Percentiles rank a stretch among this genome's conserved stretches.
These are phyloP conservation scores for Hanseniaspora guilliermondii DNA, from an alignment of 805 yeast genomes.

Conservation along the genomic window DNA sequence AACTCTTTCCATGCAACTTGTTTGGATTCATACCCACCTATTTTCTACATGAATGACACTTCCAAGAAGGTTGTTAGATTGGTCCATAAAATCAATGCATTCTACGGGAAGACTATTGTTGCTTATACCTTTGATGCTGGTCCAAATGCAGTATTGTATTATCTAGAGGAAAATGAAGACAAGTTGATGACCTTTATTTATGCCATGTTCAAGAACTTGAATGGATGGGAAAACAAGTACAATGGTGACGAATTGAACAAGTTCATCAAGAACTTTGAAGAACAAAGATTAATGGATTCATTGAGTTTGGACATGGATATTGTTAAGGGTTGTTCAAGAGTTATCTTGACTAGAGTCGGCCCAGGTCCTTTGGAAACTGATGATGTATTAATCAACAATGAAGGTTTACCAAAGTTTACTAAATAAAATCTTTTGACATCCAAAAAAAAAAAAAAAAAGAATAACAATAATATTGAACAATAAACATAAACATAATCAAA, in stretches of 20 bases:
- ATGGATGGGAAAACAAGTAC: slow-evolving; percentile 54
- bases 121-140: slow-evolving; percentile 99
- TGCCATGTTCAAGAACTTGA: slow-evolving; percentile 43
- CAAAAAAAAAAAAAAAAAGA: neutral
- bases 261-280: slow-evolving; percentile 22
- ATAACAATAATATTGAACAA: no score
- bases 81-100: slow-evolving; percentile 63
- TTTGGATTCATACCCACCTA: slow-evolving; percentile 89
- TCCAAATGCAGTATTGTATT: slow-evolving; percentile 94
- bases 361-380: slow-evolving; percentile 63
- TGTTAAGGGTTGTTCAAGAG: slow-evolving; percentile 61
- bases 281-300: slow-evolving; percentile 20
- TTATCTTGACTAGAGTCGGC: slow-evolving; percentile 79
- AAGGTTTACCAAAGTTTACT: slow-evolving; percentile 41
- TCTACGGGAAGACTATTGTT: slow-evolving; percentile 48
- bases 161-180: slow-evolving; percentile 62
- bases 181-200: slow-evolving; percentile 59
- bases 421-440: neutral
- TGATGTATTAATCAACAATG: slow-evolving; percentile 43
- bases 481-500: no score
- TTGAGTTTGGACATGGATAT: slow-evolving; percentile 40
- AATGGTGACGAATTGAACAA: slow-evolving; percentile 20
- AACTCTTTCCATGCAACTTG: slow-evolving; percentile 98
- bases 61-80: slow-evolving; percentile 70
- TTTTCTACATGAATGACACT: slow-evolving; percentile 83